phyloP scores from a whole-genome alignment of 75 land plant species.

The Azolla pinnata region DNA sequence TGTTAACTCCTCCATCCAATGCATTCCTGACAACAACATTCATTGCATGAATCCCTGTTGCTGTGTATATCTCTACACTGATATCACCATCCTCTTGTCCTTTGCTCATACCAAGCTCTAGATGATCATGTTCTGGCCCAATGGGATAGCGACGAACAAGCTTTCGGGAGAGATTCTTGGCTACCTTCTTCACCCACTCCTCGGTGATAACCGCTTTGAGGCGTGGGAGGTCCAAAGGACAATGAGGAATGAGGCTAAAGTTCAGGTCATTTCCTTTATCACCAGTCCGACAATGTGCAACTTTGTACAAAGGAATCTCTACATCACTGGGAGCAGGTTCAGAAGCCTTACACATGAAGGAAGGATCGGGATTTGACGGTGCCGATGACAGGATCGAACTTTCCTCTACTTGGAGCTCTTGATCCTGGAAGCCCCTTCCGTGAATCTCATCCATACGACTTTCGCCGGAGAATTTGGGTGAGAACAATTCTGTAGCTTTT shows the following conservation, averaged over 20 bases:
- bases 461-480: no score
- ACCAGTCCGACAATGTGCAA: slow-evolving; percentile 80
- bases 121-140: slow-evolving; percentile 4
- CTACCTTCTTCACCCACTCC: slow-evolving; percentile 57
- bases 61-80: slow-evolving; percentile 68
- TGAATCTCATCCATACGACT: no score
- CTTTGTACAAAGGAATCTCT: slow-evolving; percentile 53
- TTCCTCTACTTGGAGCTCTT: no score
- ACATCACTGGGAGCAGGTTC: slow-evolving; percentile 42
- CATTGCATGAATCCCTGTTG: slow-evolving; percentile 59
- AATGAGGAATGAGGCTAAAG: slow-evolving; percentile 83
- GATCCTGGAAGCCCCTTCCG: no score
- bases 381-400: no score
- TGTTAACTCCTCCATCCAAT: slow-evolving; percentile 92
- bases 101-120: neutral
- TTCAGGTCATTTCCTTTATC: slow-evolving; percentile 94
- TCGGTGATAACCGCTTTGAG: slow-evolving; percentile 61
- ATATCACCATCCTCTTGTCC: neutral
- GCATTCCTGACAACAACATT: slow-evolving; percentile 78
- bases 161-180: slow-evolving; percentile 25
- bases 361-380: neutral
- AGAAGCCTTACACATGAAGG: neutral
- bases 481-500: slow-evolving; percentile 1
- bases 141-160: neutral
- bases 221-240: slow-evolving; percentile 51